Evolutionary conservation across 306 rosid species (phyloP).

Genomic region (Acacia crassicarpa): DNA sequence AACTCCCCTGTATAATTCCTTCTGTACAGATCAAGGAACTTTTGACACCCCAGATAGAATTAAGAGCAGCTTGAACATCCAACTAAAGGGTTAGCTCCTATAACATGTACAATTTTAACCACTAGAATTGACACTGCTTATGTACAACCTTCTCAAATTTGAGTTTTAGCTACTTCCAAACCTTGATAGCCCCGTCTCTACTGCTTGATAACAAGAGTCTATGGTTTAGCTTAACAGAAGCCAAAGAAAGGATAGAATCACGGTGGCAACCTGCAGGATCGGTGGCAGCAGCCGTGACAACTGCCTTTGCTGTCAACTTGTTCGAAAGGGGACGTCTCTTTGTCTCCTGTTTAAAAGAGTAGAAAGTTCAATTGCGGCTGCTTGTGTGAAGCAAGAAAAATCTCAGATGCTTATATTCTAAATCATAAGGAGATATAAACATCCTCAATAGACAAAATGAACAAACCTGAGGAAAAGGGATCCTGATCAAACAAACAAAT

Average conservation of each 20-base stretch:
- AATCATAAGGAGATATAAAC: slow-evolving; percentile 12
- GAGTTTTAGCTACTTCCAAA: slow-evolving; percentile 62
- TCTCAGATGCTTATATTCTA: background rate
- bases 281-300: slow-evolving; percentile 88
- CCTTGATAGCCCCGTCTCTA: slow-evolving; percentile 96
- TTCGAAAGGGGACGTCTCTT: slow-evolving; percentile 72
- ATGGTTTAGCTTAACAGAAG: slow-evolving; percentile 90
- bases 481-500: slow-evolving; percentile 8
- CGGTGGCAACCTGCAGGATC: slow-evolving; percentile 95
- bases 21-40: slow-evolving; percentile 35
- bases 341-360: slow-evolving; percentile 65
- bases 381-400: background rate
- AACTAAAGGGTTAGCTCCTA: slow-evolving; percentile 30
- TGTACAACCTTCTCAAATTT: slow-evolving; percentile 44
- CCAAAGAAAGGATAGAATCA: slow-evolving; percentile 79
- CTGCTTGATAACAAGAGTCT: slow-evolving; percentile 83
- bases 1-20: slow-evolving; percentile 17
- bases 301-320: slow-evolving; percentile 74
- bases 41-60: background rate
- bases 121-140: slow-evolving; percentile 40
- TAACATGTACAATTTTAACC: slow-evolving; percentile 45
- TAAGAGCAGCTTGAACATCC: slow-evolving; percentile 8
- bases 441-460: background rate
- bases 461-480: background rate
- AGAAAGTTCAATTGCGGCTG: slow-evolving; percentile 18